Evolutionary conservation across 1,284 basidiomycete genomes (phyloP).

Genomic region (Trametes hirsuta): DNA sequence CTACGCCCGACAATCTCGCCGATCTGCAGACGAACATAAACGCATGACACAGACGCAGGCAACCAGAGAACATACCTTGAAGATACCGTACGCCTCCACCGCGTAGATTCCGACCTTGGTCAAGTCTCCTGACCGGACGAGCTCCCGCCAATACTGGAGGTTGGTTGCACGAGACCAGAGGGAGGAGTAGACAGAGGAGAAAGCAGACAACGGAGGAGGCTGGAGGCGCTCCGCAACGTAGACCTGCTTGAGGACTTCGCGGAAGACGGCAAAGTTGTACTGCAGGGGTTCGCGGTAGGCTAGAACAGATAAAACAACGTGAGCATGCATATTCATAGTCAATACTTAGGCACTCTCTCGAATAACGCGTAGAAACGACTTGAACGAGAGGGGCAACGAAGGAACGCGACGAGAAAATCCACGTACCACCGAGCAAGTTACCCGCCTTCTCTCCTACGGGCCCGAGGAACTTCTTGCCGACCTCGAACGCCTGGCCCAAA

Average conservation of each 20-base stretch:
- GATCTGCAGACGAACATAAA: constrained; percentile 52
- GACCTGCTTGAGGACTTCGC: constrained; percentile 88
- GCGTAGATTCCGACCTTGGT: constrained; percentile 83
- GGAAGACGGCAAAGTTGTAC: constrained; percentile 85
- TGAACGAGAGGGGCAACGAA: not conserved
- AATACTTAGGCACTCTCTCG: not conserved
- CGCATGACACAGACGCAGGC: not conserved
- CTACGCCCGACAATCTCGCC: constrained; percentile 91
- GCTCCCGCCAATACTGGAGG: constrained; percentile 70
- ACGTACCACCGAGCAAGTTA: constrained; percentile 69
- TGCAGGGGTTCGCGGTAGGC: constrained; percentile 83
- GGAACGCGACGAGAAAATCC: not conserved
- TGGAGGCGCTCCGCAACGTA: constrained; percentile 89
- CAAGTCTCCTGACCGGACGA: constrained; percentile 78
- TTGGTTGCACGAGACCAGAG: constrained; percentile 73
- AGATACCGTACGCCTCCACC: constrained; percentile 87
- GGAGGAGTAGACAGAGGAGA: constrained; percentile 74
- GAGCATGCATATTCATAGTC: not conserved
- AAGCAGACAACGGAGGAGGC: constrained; percentile 72
- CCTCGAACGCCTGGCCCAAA: constrained; percentile 55
- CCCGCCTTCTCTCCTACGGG: constrained; percentile 64
- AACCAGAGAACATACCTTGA: constrained; percentile 57
- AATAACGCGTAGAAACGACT: not conserved
- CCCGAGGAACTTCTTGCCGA: constrained; percentile 57
- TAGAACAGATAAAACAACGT: constrained; percentile 35